Evolutionary conservation across 371 early-diverging fungal species (phyloP), one percentile per base, ranked within the genome.

Genomic region (Entomophthora muscae): DNA sequence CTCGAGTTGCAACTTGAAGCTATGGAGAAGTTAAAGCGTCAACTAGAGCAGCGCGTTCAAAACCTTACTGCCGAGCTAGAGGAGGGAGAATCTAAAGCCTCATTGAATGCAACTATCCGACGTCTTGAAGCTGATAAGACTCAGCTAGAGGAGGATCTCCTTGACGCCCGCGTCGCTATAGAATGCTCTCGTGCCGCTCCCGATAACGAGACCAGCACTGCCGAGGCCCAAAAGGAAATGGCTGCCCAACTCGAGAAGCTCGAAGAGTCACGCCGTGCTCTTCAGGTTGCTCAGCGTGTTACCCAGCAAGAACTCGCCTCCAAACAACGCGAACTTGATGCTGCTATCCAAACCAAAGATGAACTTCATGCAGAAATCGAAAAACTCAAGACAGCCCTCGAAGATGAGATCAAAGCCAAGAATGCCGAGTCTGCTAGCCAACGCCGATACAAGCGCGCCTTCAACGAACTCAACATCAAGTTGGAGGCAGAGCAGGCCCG

Each of bases 191-290:
- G 67, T 32, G 69, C 69, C 51, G 69, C 72, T 0, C 70, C 70
- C 0, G 79, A 81, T 53, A 68, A 71, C 52, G 69, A 72, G 0
- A 71, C 71, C 1, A 80, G 81, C 55, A 77, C 77, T 26, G 76
- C 67, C 66, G 73, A 73, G 67, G 75, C 79, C 30, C 68, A 76
- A 23, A 74, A 78, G 0, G 87, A 88, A 57, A 71, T 80, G 54
- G 84, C 84, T 53, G 83, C 72, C 53, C 82, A 80, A 61, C 69
- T 91, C 42, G 83, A 82, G 32, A 80, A 83, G 57, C 73, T 87
- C 2, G 90, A 91, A 67, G 89, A 88, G 66, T 83, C 85, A 1
- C 79, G 86, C 10, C 75, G 83, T 58, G 86, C 88, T 2, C 82
- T 86, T 67, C 75, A 86, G 10, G 70, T 86, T n/a, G 75, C 80